phyloP scores from a whole-genome alignment of 805 yeast genomes.

The Spathaspora girioi region DNA sequence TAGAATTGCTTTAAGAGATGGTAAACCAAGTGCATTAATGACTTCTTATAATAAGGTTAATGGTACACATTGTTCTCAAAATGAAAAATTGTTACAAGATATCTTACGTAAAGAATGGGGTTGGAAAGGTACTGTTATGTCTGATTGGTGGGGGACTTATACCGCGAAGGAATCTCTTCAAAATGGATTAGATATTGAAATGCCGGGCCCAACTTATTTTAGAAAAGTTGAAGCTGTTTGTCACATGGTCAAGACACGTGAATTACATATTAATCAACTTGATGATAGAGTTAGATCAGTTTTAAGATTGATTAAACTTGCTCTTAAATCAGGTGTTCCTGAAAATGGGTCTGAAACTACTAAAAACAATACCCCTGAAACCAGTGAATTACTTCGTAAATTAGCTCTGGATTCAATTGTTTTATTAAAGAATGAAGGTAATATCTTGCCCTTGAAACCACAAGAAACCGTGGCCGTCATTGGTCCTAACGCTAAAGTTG shows the following conservation, averaged over 20 bases:
- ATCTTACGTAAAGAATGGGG: slow-evolving; percentile 27
- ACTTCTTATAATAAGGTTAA: slow-evolving; percentile 29
- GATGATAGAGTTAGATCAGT: slow-evolving; percentile 26
- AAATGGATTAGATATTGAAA: slow-evolving; percentile 30
- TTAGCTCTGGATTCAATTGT: slow-evolving; percentile 25
- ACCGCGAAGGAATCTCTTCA: slow-evolving; percentile 23
- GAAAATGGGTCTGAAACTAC: slow-evolving; percentile 20
- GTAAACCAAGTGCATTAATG: slow-evolving; percentile 29
- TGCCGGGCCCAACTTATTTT: slow-evolving; percentile 31
- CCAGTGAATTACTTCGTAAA: slow-evolving; percentile 17
- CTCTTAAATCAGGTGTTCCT: slow-evolving; percentile 15
- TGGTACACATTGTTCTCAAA: slow-evolving; percentile 27
- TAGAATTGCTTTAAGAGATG: slow-evolving; percentile 26
- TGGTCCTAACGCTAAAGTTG: slow-evolving; percentile 29
- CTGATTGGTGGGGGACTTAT: slow-evolving; percentile 32
- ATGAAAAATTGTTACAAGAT: slow-evolving; percentile 17
- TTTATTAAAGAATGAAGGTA: slow-evolving; percentile 24
- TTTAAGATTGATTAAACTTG: slow-evolving; percentile 22
- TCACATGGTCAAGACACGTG: slow-evolving; percentile 23
- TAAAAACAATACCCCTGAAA: slow-evolving; percentile 21
- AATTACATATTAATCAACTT: slow-evolving; percentile 20
- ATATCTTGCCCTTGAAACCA: slow-evolving; percentile 28
- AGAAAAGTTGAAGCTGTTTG: slow-evolving; percentile 14
- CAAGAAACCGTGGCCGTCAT: slow-evolving; percentile 26
- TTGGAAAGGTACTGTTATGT: slow-evolving; percentile 31